phyloP scores from a whole-genome alignment of 176 grass and related monocot species.

The Eragrostis curvula region DNA sequence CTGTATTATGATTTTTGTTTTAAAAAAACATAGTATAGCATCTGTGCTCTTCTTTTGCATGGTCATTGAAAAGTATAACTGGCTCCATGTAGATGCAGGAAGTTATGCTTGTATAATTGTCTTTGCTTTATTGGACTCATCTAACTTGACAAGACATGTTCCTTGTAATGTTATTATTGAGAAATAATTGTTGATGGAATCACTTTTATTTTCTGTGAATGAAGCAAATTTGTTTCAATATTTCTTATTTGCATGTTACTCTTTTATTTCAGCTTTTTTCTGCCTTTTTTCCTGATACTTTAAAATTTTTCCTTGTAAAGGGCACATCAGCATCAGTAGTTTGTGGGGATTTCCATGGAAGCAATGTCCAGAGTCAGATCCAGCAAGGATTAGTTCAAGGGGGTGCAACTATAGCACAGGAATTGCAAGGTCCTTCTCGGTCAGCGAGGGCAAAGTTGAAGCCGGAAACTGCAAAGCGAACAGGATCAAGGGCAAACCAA shows the following conservation, averaged over 20 bases:
- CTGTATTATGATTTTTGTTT: conserved; percentile 13
- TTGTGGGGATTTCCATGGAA: conserved; percentile 24
- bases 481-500: conserved; percentile 34
- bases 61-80: neutral
- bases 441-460: conserved; percentile 44
- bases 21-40: neutral
- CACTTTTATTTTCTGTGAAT: conserved; percentile 1
- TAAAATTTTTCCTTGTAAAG: conserved; percentile 43
- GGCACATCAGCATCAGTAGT: conserved; percentile 33
- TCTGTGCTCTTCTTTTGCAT: neutral
- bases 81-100: conserved; percentile 3
- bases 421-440: conserved; percentile 28
- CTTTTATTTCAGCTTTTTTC: conserved; percentile 16
- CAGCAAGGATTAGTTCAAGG: conserved; percentile 41
- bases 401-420: conserved; percentile 11
- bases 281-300: conserved; percentile 11
- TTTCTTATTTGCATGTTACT: conserved; percentile 23
- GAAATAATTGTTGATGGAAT: neutral
- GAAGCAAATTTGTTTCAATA: conserved; percentile 4
- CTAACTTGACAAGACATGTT: neutral
- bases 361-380: conserved; percentile 38
- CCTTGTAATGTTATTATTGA: neutral
- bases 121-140: conserved; percentile 20
- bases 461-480: conserved; percentile 34
- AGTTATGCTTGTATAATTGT: conserved; percentile 23